Evolutionary conservation across 768 basidiomycete species (phyloP).

Genomic region (Pulveroboletus sp.): DNA sequence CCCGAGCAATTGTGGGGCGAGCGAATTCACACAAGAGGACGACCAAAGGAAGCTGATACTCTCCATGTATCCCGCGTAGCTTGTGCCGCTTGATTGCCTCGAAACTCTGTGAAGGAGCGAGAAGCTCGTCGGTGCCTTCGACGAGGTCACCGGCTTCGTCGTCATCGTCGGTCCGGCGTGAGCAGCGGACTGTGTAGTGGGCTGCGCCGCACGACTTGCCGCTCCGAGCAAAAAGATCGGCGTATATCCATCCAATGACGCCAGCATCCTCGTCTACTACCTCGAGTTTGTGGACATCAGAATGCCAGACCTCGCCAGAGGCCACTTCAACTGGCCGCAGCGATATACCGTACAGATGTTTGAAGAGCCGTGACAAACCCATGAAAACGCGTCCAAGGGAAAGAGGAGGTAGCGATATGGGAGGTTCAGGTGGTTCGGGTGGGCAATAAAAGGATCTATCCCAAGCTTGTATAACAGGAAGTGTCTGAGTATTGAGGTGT

Average conservation of each 20-base stretch:
- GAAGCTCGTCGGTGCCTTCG: slow-evolving; percentile 37
- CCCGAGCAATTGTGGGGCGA: slow-evolving; percentile 54
- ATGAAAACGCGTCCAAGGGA: slow-evolving; percentile 90
- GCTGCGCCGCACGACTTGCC: slow-evolving; percentile 92
- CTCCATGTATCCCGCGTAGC: slow-evolving; percentile 60
- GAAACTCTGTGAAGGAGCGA: slow-evolving; percentile 56
- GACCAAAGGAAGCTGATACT: slow-evolving; percentile 87
- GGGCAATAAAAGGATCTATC: slow-evolving; percentile 94
- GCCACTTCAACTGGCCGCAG: slow-evolving; percentile 66
- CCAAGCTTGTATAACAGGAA: slow-evolving; percentile 87
- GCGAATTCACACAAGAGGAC: slow-evolving; percentile 89
- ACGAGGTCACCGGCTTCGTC: slow-evolving; percentile 62
- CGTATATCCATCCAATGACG: slow-evolving; percentile 91
- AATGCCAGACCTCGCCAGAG: slow-evolving; percentile 87
- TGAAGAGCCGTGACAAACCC: slow-evolving; percentile 88
- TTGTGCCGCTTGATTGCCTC: slow-evolving; percentile 60
- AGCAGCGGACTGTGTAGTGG: slow-evolving; percentile 97
- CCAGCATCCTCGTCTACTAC: slow-evolving; percentile 89
- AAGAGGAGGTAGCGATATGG: slow-evolving; percentile 67
- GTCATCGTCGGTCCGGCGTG: slow-evolving; percentile 88
- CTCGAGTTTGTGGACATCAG: slow-evolving; percentile 85
- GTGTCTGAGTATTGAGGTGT: slow-evolving; percentile 55
- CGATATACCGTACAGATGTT: slow-evolving; percentile 81
- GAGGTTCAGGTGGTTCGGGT: slow-evolving; percentile 71
- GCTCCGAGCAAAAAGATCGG: slow-evolving; percentile 81